Evolutionary conservation across 352 stramenopile genomes (phyloP), one percentile per base, ranked within the genome.

Genomic region (Thraustochytrium sp.): DNA sequence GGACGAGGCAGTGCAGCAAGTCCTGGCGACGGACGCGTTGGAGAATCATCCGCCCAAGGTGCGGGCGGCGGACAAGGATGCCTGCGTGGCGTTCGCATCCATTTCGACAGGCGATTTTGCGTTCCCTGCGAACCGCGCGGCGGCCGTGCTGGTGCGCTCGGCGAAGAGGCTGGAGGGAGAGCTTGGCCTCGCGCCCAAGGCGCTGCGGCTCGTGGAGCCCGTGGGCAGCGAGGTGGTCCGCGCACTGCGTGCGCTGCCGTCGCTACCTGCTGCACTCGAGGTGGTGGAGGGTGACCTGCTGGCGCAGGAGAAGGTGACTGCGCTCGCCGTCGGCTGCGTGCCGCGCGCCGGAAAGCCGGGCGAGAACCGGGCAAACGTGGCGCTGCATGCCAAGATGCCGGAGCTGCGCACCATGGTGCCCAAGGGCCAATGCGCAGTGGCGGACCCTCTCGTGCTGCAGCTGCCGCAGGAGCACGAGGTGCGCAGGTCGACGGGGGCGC

Each of bases 91-190:
- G 2, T 80, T 80, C 34, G 46, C 34, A 11, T 61, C 68, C 21
- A 64, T 80, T 63, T 80, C 68, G 5, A 65, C 48, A 21, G 68
- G 68, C 13, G 44, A 80, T 18, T 80, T 80, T 64, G 21, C 13
- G 13, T 80, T 80, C 2, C 0, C 26, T 11, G 21, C 34, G 9
- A 29, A 48, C 21, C 34, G 26, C 13, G 68, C 48, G 13, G 48
- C 42, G 18, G 3, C 18, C 5, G 13, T 80, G 23, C 21, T 80
- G 34, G n/a, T 80, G 4, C 48, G 68, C 18, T 13, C 40, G 11
- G 26, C 34, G 11, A n/a, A 11, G 31, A 18, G 68, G 5, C 76
- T 23, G 46, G 18, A 26, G 13, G 4, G 5, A 34, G n/a, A 61
- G 21, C n/a, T 34, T 2, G 46, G 1, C 8, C 68, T 80, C 44